Evolutionary conservation across 2,329 filamentous ascomycete species (phyloP), one percentile per base, ranked within the genome.

Genomic region (Talaromyces marneffei): DNA sequence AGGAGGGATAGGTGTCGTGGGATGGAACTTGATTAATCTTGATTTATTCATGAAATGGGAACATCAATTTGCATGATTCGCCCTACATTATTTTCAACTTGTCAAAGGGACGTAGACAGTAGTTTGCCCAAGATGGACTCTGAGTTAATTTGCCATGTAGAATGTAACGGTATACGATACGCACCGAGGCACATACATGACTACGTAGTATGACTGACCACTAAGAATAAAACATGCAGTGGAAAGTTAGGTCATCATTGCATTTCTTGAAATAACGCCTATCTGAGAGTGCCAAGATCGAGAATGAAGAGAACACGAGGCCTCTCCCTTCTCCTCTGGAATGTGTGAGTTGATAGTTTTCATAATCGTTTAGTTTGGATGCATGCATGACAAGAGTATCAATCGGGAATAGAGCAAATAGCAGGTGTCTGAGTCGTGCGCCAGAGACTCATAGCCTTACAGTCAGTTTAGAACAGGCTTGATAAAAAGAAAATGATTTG

Each of bases 41-140:
- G 29, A 33, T 52, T 50, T 52, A 52, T 31, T 52, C 48, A 52
- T 52, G 48, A 52, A 50, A 52, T 52, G 48, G 48, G 48, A 52
- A 52, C 48, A 35, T 52, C 48, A 52, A 52, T 52, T 20, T 52
- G 48, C 48, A 35, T 52, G 48, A 52, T 33, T 52, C 33, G 20
- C 9, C 33, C 1, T 14, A 5, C 27, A 18, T 3, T 9, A 16
- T 23, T 44, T 25, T 1, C 10, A 25, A 4, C 3, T 16, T 14
- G 18, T 46, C 16, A 5, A n/a, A 16, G 27, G 8, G 2, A n/a
- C 6, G 25, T 29, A 29, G 44, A 48, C 6, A 23, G 44, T 29
- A 29, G 23, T n/a, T n/a, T n/a, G n/a, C n/a, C n/a, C n/a, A n/a
- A n/a, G n/a, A n/a, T n/a, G n/a, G n/a, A n/a, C n/a, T n/a, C n/a